Evolutionary conservation across 2,329 filamentous ascomycete species (phyloP).

Genomic region (Grosmannia serpens): DNA sequence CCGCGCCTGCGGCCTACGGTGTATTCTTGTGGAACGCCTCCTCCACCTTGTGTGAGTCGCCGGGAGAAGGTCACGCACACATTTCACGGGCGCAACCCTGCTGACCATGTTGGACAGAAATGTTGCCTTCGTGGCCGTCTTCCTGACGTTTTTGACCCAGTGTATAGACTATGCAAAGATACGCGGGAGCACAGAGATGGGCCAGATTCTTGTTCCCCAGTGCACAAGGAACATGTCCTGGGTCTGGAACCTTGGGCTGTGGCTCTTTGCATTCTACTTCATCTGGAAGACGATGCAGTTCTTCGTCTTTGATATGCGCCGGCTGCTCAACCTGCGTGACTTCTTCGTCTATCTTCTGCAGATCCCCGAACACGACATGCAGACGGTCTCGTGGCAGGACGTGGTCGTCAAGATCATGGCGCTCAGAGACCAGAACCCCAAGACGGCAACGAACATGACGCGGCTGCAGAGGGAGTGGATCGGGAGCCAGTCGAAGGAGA

Average conservation of each 20-base stretch:
- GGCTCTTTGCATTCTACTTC: conserved; percentile 79
- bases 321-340: conserved; percentile 66
- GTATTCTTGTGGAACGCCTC: conserved; percentile 61
- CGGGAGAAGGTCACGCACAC: too few relatives aligned
- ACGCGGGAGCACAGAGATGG: conserved; percentile 47
- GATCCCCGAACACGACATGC: conserved; percentile 74
- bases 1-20: conserved; percentile 71
- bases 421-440: conserved; percentile 74
- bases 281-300: conserved; percentile 69
- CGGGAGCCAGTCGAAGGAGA: conserved; percentile 80
- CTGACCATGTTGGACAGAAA: conserved; percentile 38
- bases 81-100: background rate
- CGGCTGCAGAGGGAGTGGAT: conserved; percentile 44
- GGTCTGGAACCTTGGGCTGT: conserved; percentile 65
- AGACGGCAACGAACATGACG: conserved; percentile 52
- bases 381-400: conserved; percentile 90
- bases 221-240: conserved; percentile 69
- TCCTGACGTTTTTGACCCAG: conserved; percentile 73
- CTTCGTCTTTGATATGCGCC: conserved; percentile 54
- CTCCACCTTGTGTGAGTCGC: conserved; percentile 59
- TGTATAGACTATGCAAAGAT: conserved; percentile 75
- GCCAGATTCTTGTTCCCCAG: conserved; percentile 51
- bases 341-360: conserved; percentile 77
- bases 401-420: conserved; percentile 78
- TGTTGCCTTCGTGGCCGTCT: conserved; percentile 68